Percentiles rank a stretch among this genome's conserved stretches.
Conservation (phyloP, 176 grass and related monocot genomes). For the Lolium rigidum region DNA sequence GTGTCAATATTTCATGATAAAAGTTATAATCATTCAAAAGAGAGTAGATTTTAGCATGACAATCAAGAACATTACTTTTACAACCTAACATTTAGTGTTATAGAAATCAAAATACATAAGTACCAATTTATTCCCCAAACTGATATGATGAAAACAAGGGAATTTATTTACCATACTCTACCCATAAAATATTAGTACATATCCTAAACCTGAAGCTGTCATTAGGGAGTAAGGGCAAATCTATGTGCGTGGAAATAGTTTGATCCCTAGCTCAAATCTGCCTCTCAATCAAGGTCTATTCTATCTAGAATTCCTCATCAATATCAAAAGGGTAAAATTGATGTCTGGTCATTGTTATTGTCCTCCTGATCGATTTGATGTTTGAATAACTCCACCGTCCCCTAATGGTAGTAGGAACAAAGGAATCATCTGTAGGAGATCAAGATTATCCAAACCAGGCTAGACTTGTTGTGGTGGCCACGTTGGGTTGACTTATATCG, state of each 20-base stretch:
- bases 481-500: too few species aligned
- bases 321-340: too few species aligned
- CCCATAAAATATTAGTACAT: not conserved
- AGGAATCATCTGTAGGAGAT: too few species aligned
- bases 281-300: too few species aligned
- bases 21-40: not conserved
- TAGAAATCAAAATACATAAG: not conserved
- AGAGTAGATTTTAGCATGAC: not conserved
- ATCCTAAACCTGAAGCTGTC: not conserved
- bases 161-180: not conserved
- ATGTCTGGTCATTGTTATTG: too few species aligned
- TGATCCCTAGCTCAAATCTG: too few species aligned
- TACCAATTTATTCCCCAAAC: not conserved
- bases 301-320: too few species aligned
- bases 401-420: too few species aligned
- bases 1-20: constrained; percentile 21
- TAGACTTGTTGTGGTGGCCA: too few species aligned
- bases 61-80: constrained; percentile 2
- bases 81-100: not conserved
- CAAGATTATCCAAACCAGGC: too few species aligned
- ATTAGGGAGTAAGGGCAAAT: not conserved
- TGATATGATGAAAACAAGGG: not conserved
- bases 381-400: too few species aligned
- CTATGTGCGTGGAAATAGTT: not conserved
- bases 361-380: too few species aligned